Conservation (phyloP, 441 rosid genomes). For the Isatis lusitanica region DNA sequence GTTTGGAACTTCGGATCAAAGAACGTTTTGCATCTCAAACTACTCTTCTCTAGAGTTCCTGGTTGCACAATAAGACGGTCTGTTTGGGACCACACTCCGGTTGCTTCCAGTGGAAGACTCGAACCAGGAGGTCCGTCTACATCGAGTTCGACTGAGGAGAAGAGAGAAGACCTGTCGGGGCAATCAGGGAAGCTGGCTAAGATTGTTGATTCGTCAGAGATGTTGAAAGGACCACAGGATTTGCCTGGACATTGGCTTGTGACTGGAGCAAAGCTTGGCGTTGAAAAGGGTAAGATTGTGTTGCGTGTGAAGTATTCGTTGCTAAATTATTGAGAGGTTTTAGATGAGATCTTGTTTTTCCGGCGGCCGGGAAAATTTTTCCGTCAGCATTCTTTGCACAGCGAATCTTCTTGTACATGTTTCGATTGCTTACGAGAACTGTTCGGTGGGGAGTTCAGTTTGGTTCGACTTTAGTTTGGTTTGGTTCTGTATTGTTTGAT, state of each 20-base stretch:
- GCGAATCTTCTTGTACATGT: constrained; percentile 35
- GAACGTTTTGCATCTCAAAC: constrained; percentile 65
- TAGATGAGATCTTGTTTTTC: constrained; percentile 27
- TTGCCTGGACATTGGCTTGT: constrained; percentile 83
- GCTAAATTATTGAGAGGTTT: constrained; percentile 53
- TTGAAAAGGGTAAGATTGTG: constrained; percentile 72
- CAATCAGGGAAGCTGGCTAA: constrained; percentile 58
- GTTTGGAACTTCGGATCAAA: constrained; percentile 80
- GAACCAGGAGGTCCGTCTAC: constrained; percentile 49
- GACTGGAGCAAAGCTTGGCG: constrained; percentile 83
- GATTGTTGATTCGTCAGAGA: constrained; percentile 64
- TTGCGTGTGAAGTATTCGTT: constrained; percentile 76
- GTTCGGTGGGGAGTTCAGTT: constrained; percentile 2
- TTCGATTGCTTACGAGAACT: constrained; percentile 8
- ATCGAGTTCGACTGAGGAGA: constrained; percentile 54
- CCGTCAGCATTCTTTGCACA: constrained; percentile 41
- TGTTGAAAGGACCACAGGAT: constrained; percentile 74
- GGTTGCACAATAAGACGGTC: constrained; percentile 81
- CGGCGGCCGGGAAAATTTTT: constrained; percentile 7
- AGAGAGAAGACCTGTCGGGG: constrained; percentile 48
- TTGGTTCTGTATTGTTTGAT: constrained; percentile 20
- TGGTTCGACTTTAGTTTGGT: constrained; percentile 5
- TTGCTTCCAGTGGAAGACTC: constrained; percentile 25
- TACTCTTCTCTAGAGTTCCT: constrained; percentile 73
- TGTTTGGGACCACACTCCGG: constrained; percentile 77